These are phyloP conservation scores for Epithemia pelagica DNA, from an alignment of 108 stramenopile genomes.

Conservation along the genomic window DNA sequence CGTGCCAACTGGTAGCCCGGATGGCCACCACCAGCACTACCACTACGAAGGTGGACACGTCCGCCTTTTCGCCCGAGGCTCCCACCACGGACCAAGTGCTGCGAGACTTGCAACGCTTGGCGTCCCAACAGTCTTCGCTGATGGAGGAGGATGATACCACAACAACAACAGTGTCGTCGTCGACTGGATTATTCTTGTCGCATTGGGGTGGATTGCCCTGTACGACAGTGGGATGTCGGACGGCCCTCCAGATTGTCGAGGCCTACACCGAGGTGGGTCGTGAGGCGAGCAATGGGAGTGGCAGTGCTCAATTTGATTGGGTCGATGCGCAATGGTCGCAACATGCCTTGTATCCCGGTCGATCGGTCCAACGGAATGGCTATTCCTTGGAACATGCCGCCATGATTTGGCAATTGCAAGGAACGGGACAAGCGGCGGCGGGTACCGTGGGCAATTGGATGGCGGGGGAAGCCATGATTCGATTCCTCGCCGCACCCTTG, in stretches of 20 bases:
- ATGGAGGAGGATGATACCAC: background rate
- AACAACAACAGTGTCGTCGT: background rate
- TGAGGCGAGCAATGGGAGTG: conserved; percentile 24
- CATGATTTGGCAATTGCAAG: conserved; percentile 25
- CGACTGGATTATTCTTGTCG: conserved; percentile 33
- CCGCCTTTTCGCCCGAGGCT: no score
- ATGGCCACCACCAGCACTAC: background rate
- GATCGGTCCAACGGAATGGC: conserved; percentile 8
- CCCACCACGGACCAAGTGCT: no score
- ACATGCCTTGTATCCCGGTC: background rate
- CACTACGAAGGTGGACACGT: background rate
- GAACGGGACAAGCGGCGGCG: conserved; percentile 1
- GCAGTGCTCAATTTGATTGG: conserved; percentile 3
- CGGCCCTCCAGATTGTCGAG: conserved; percentile 2
- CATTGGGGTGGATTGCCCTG: conserved; percentile 46
- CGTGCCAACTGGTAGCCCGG: background rate
- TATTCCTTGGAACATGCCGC: conserved; percentile 27
- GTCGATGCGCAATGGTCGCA: background rate
- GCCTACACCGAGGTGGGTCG: conserved; percentile 17
- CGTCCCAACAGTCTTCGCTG: background rate
- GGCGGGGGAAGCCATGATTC: conserved; percentile 36
- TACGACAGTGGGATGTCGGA: conserved; percentile 12
- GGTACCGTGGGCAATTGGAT: conserved; percentile 22
- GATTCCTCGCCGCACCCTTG: conserved; percentile 37
- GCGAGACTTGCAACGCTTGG: no score